Evolutionary conservation across 257 asterid genomes (phyloP), one percentile per base, ranked within the genome.

Genomic region (Anisodus acutangulus): DNA sequence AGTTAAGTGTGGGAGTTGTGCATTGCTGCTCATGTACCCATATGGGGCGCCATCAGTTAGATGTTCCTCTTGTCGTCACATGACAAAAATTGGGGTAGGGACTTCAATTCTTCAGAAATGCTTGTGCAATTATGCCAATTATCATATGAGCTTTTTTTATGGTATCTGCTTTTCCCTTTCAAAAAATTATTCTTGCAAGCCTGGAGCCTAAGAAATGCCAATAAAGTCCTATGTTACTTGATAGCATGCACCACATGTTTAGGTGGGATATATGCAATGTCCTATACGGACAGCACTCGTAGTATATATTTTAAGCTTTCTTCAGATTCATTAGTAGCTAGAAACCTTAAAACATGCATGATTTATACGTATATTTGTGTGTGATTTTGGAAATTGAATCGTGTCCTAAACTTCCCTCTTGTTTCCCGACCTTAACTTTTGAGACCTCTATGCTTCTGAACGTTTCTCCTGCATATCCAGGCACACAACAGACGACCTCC

Each of bases 51-150:
- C 92, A 17, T 91, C 95, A 4, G 98, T 96, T 72, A 89, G 87
- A 79, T 96, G 99, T 85, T 85, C 95, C 82, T 89, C 97, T 81
- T 96, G 99, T 88, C 92, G 85, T 78, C 85, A 84, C 55, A 90
- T 94, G 79, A 94, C 98, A 0, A 92, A 93, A 87, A 92, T 96
- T 78, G 95, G 95, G 70, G 99, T 96, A 92, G 8, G 91, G 81
- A 37, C 69, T 71, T 83, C 85, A 71, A 63, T n/a, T 85, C 80
- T 86, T 80, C 54, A 13, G 54, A 13, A 69, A 66, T 41, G 12
- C 72, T 43, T 81, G 41, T 12, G 47, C 31, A 43, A 47, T 41
- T n/a, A 4, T 63, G 63, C 49, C 63, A 17, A 41, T 66, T 71
- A 26, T 45, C 82, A 78, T 63, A 22, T 47, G 41, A 17, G 45